Base-by-base conservation (phyloP, 2,329 filamentous ascomycete genomes). In the Colletotrichum musicola region DNA sequence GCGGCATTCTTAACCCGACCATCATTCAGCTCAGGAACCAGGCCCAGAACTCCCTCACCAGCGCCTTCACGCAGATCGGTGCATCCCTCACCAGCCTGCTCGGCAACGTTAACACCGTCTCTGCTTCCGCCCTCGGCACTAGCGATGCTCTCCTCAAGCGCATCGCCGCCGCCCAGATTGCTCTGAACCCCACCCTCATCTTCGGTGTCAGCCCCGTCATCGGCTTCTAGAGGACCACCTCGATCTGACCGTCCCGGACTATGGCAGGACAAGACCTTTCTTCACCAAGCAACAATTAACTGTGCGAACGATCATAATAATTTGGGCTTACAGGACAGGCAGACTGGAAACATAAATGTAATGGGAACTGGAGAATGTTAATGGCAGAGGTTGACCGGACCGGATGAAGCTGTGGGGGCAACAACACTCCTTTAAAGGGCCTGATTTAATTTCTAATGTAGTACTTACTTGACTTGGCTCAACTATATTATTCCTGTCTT, bases 121-220 rank as follows among this genome's bases (percentile, higher is more conserved):
- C 50, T 10, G 40, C 16, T 14, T 27, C 20, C 35, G 49, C 18
- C 30, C 30, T 35, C 38, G 47, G 35, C 47, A 30, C 35, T 42
- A 16, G 20, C 4, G 25, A 59, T 1, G 40, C 25, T 3, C 40
- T 65, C 0, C 4, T 56, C 12, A 16, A 44, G 14, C 62, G 62
- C 13, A 22, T 68, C 51, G 22, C 14, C 50, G 46, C 42, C 4
- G 66, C 66, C 2, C 22, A 20, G 27, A 25, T 40, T 49, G 51
- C 38, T n/a, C 12, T 68, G 3, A 30, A 22, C 50, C 18, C 50
- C 5, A 56, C 56, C 5, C 30, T 68, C n/a, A 4, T 56, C 18
- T 12, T 40, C 18, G 56, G 62, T 18, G 5, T 50, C 50, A 59
- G 51, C 49, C 42, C 35, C 42, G 50, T 18, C 2, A 9, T 68